Percentiles rank a stretch among this genome's conserved stretches.
phyloP scores from a whole-genome alignment of 306 rosid species.

The Cucurbita argyrosperma region DNA sequence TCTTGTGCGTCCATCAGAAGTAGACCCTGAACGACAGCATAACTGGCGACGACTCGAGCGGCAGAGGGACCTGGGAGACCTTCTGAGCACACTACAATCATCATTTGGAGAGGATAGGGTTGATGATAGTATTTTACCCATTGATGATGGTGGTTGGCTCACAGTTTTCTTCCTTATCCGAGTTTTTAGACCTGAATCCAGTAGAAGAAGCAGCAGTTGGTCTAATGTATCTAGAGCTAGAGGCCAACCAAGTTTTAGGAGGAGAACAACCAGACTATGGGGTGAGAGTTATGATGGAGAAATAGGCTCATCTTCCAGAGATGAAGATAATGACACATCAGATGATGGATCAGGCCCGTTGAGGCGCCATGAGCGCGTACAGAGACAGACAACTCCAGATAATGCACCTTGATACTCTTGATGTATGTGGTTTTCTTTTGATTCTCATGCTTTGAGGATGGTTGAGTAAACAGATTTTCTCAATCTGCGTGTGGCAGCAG shows the following conservation, averaged over 20 bases:
- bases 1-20: constrained; percentile 70
- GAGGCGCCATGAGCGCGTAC: constrained; percentile 37
- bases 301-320: constrained; percentile 62
- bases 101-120: constrained; percentile 66
- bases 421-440: constrained; percentile 7
- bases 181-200: constrained; percentile 52
- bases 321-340: constrained; percentile 64
- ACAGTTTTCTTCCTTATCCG: constrained; percentile 76
- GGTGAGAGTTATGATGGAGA: constrained; percentile 76
- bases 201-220: constrained; percentile 42
- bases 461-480: constrained; percentile 24
- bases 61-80: constrained; percentile 90
- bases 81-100: constrained; percentile 76
- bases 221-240: constrained; percentile 61
- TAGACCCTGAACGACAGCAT: constrained; percentile 84
- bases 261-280: constrained; percentile 69
- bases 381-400: constrained; percentile 57
- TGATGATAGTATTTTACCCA: constrained; percentile 55
- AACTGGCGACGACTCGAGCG: constrained; percentile 87
- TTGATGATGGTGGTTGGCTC: constrained; percentile 72
- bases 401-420: constrained; percentile 37
- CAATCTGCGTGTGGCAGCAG: constrained; percentile 1
- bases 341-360: constrained; percentile 60
- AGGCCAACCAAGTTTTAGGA: constrained; percentile 55
- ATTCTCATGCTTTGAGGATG: constrained; percentile 10